phyloP scores from a whole-genome alignment of 352 stramenopile genomes.

The Pythium guiyangense region DNA sequence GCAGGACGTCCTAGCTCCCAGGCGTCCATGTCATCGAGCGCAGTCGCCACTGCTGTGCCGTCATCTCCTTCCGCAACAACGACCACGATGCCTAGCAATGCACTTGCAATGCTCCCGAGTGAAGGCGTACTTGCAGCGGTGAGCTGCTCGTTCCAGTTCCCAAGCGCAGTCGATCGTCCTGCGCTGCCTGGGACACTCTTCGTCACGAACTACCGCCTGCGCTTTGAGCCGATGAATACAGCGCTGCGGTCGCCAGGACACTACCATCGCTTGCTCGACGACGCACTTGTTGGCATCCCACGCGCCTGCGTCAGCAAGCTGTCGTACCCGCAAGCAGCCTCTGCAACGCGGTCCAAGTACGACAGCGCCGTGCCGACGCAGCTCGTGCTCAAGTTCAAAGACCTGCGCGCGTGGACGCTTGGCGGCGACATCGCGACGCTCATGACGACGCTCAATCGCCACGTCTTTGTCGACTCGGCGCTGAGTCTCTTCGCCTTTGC shows the following conservation, averaged over 20 bases:
- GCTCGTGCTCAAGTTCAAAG: slow-evolving; percentile 80
- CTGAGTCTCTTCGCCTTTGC: slow-evolving; percentile 70
- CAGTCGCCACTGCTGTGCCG: not conserved
- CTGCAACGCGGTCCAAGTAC: slow-evolving; percentile 25
- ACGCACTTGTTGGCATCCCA: slow-evolving; percentile 56
- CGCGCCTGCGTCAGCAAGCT: slow-evolving; percentile 59
- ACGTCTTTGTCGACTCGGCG: slow-evolving; percentile 68
- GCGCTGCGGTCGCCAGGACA: slow-evolving; percentile 33
- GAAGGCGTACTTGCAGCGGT: slow-evolving; percentile 40
- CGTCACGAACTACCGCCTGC: slow-evolving; percentile 66
- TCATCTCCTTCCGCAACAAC: slow-evolving; percentile 2
- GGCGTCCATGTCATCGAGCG: not conserved
- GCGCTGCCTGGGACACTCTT: slow-evolving; percentile 51
- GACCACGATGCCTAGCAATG: not conserved
- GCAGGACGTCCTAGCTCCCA: slow-evolving; percentile 2
- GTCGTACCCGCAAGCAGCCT: slow-evolving; percentile 50
- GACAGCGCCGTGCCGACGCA: slow-evolving; percentile 35
- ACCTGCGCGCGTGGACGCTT: slow-evolving; percentile 66
- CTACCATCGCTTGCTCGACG: slow-evolving; percentile 58
- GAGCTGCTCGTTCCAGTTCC: slow-evolving; percentile 55
- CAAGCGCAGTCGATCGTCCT: slow-evolving; percentile 29
- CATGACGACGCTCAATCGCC: slow-evolving; percentile 64
- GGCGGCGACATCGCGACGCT: slow-evolving; percentile 56
- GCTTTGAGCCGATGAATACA: slow-evolving; percentile 56
- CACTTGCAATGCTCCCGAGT: slow-evolving; percentile 21